phyloP scores from a whole-genome alignment of 176 grass and related monocot genomes.

The Olyra latifolia region DNA sequence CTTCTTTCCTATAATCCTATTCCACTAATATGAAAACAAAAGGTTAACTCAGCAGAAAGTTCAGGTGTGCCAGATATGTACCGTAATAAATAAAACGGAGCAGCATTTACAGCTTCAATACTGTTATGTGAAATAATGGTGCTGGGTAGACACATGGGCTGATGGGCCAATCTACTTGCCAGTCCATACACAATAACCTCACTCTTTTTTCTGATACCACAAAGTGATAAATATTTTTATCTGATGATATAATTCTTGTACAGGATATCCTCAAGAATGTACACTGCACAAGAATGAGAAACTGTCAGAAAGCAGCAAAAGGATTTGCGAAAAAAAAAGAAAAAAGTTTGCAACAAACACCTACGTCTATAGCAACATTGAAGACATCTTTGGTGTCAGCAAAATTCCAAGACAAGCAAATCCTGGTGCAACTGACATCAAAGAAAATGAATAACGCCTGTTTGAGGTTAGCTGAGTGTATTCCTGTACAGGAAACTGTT shows the following conservation, averaged over 20 bases:
- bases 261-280: not conserved
- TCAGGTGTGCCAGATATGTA: not conserved
- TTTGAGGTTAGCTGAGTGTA: not conserved
- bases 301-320: constrained; percentile 29
- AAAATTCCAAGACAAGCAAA: constrained; percentile 8
- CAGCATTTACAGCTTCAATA: not conserved
- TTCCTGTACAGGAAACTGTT: constrained; percentile 20
- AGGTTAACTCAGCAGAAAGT: not conserved
- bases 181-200: not conserved
- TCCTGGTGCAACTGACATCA: not conserved
- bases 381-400: not conserved
- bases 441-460: not conserved
- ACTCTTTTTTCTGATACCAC: not conserved
- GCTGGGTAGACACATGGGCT: not conserved
- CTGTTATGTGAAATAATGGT: not conserved
- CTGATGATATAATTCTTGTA: constrained; percentile 12
- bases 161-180: not conserved
- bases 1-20: not conserved
- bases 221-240: not conserved
- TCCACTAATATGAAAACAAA: not conserved
- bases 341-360: not conserved
- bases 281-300: not conserved
- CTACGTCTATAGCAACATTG: not conserved
- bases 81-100: not conserved
- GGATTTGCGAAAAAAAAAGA: not conserved